Conservation (phyloP, 805 yeast genomes). For the Teunomyces panamensis region DNA sequence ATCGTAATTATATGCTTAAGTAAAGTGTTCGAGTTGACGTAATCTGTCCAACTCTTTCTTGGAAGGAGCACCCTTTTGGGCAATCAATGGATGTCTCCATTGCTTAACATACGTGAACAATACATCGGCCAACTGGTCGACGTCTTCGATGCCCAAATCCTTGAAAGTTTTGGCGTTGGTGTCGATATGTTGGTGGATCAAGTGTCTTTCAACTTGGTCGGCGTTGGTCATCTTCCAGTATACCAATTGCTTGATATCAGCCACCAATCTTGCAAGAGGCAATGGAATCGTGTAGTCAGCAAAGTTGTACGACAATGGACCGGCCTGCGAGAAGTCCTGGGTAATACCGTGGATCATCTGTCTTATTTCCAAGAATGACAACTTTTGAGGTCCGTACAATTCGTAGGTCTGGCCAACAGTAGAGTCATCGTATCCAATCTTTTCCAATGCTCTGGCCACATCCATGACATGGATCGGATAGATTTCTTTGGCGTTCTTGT, state of each 20-base stretch:
- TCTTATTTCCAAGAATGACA: constrained; percentile 60
- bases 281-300: constrained; percentile 46
- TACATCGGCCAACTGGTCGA: constrained; percentile 41
- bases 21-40: constrained; percentile 45
- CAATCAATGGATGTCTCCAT: constrained; percentile 49
- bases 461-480: constrained; percentile 76
- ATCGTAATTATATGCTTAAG: constrained; percentile 14
- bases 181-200: constrained; percentile 63
- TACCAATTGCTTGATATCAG: constrained; percentile 39
- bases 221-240: constrained; percentile 56
- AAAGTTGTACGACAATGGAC: constrained; percentile 42
- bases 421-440: constrained; percentile 76
- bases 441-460: constrained; percentile 75
- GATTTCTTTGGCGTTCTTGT: constrained; percentile 58
- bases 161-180: constrained; percentile 58
- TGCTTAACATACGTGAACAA: constrained; percentile 46
- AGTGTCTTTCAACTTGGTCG: constrained; percentile 73
- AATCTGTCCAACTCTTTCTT: constrained; percentile 40
- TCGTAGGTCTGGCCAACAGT: constrained; percentile 77
- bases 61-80: constrained; percentile 43
- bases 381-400: constrained; percentile 67
- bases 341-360: constrained; percentile 67
- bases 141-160: constrained; percentile 62
- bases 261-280: constrained; percentile 42
- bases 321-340: constrained; percentile 43